Conservation (phyloP, 768 basidiomycete species). For the Coprinellus aureogranulatus region DNA sequence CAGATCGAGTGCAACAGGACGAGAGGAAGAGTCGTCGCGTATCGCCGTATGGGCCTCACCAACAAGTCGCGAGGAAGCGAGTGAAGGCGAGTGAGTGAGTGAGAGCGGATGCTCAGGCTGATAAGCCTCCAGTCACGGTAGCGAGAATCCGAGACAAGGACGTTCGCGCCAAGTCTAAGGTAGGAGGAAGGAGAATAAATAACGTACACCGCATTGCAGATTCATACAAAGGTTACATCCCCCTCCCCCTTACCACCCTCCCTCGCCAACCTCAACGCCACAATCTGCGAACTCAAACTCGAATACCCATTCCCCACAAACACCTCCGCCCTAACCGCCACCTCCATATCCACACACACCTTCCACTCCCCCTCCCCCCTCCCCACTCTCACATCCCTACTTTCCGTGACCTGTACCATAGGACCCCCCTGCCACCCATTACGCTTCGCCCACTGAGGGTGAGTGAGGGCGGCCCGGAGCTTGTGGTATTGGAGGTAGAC, state of each 20-base stretch:
- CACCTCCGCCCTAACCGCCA: constrained; percentile 40
- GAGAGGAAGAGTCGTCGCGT: too few relatives aligned
- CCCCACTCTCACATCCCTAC: constrained; percentile 33
- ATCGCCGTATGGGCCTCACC: too few relatives aligned
- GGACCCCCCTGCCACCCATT: constrained; percentile 41
- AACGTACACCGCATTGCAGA: not conserved
- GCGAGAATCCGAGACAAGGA: not conserved
- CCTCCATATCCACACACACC: constrained; percentile 45
- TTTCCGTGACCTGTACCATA: constrained; percentile 41
- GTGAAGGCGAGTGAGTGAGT: too few relatives aligned
- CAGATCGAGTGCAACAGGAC: too few relatives aligned
- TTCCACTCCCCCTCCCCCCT: constrained; percentile 43
- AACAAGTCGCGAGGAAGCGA: too few relatives aligned
- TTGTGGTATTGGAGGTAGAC: constrained; percentile 43
- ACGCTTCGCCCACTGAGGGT: constrained; percentile 28
- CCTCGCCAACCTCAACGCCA: constrained; percentile 37
- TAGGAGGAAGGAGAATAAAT: not conserved
- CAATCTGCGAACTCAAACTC: constrained; percentile 42
- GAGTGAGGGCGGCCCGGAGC: constrained; percentile 36
- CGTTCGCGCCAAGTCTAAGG: not conserved
- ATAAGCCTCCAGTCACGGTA: too few relatives aligned
- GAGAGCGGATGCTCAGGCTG: too few relatives aligned
- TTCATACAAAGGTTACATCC: constrained; percentile 37
- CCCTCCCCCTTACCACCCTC: constrained; percentile 30
- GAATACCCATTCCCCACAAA: constrained; percentile 52